These are phyloP conservation scores for Leccinum subgranulosum DNA, from an alignment of 768 basidiomycete species.

Conservation along the genomic window DNA sequence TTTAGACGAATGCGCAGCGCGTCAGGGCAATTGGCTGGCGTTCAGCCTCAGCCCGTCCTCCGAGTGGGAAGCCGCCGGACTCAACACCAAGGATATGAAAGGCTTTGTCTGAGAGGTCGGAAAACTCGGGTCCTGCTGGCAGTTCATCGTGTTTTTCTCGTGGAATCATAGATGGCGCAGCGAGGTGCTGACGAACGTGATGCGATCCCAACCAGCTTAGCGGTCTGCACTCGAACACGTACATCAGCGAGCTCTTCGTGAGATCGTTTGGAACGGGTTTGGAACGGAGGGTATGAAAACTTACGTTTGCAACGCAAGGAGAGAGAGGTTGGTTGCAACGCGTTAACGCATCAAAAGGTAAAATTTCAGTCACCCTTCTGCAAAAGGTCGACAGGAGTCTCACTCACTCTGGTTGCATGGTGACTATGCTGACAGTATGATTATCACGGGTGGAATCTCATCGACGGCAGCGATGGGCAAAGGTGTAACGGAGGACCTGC, in stretches of 20 bases:
- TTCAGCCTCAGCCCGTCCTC: conserved; percentile 95
- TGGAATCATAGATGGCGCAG: neutral
- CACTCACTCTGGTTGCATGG: conserved; percentile 44
- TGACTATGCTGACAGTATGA: conserved; percentile 83
- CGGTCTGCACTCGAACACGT: conserved; percentile 95
- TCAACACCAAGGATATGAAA: conserved; percentile 82
- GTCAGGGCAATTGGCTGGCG: conserved; percentile 91
- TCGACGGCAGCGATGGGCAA: conserved; percentile 97
- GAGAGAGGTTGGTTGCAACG: conserved; percentile 90
- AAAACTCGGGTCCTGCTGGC: conserved; percentile 96
- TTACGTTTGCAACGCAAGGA: conserved; percentile 95
- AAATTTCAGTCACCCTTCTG: no score
- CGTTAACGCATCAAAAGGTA: no score
- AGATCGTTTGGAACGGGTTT: conserved; percentile 38
- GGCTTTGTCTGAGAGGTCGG: conserved; percentile 89
- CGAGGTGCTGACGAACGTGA: neutral
- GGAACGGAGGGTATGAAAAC: conserved; percentile 98
- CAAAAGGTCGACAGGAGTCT: neutral
- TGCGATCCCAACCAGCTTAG: conserved; percentile 58
- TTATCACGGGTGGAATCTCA: conserved; percentile 91
- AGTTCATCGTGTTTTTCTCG: conserved; percentile 81
- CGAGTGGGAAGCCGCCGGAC: conserved; percentile 92
- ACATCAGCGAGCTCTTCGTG: conserved; percentile 93
- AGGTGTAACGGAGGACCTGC: conserved; percentile 82
- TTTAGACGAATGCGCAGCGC: conserved; percentile 37